Evolutionary conservation across 352 stramenopile genomes (phyloP), one percentile per base, ranked within the genome.

Genomic region (Phytophthora nicotianae): DNA sequence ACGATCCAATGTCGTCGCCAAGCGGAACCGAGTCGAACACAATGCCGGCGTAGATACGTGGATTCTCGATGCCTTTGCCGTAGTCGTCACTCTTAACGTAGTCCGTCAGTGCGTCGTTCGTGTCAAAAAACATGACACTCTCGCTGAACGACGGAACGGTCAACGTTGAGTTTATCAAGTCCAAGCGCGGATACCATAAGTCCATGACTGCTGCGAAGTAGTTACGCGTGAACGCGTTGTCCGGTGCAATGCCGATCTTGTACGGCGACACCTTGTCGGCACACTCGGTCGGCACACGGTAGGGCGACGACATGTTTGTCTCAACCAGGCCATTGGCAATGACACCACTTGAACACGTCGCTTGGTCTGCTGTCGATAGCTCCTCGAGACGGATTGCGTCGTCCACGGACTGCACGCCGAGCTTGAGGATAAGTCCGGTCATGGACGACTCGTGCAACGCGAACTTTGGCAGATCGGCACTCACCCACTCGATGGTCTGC

Each of bases 61-160:
- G 74, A 0, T 66, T 60, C 6, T 65, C 51, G 20, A 76, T 58
- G 13, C 40, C 57, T 17, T 75, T 81, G 11, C 83, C 83, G 24
- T 93, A 93, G 5, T 49, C 38, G 19, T 89, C 70, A 0, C 70
- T 70, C 47, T 68, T 72, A 2, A 87, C 73, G 29, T 86, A 89
- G 7, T 75, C 58, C 7, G 82, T 70, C 24, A 87, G 52, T 1
- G 56, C 70, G 16, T 75, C 67, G 11, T 67, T 58, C 3, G 68
- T 62, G 2, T 77, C 49, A 53, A 89, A 93, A 50, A 93, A 93
- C 14, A 82, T 43, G 0, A 89, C 74, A 24, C 76, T 88, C 45
- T 90, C 80, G 23, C 78, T 66, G 14, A 90, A 78, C 20, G n/a
- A 45, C 65, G 80, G 80, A 21, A 86, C 56, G 19, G 69, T 61